Conservation (phyloP, 352 stramenopile genomes). For the Pythium rhizo-oryzae region DNA sequence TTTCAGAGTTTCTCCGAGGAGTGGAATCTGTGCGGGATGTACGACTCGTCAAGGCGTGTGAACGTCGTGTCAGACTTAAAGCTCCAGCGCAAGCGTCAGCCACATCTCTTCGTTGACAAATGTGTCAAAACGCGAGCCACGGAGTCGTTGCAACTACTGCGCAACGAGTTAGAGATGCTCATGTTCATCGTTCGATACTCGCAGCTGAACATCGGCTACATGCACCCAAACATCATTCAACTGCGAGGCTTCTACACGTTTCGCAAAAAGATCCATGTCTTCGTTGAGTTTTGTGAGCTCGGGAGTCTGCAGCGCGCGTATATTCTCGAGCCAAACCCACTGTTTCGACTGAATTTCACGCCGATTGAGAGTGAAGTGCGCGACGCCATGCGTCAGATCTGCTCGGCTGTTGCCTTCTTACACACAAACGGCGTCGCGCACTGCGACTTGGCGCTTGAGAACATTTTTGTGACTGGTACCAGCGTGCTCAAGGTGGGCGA, state of each 20-base stretch:
- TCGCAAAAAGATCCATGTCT: conserved; percentile 51
- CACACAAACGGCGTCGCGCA: conserved; percentile 65
- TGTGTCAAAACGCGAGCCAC: conserved; percentile 43
- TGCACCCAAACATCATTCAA: conserved; percentile 60
- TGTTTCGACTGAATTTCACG: conserved; percentile 41
- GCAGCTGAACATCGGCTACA: conserved; percentile 34
- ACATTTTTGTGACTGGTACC: conserved; percentile 65
- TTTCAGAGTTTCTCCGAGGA: conserved; percentile 58
- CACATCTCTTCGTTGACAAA: conserved; percentile 62
- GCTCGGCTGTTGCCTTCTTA: conserved; percentile 61
- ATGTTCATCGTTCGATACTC: conserved; percentile 53
- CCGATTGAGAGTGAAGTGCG: conserved; percentile 51
- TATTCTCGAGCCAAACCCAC: conserved; percentile 44
- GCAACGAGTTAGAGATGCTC: conserved; percentile 69
- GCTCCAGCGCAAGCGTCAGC: conserved; percentile 47
- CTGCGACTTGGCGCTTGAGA: conserved; percentile 72
- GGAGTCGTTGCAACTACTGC: conserved; percentile 40
- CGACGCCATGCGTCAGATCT: conserved; percentile 83
- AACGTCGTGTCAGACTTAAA: conserved; percentile 59
- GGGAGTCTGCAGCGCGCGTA: conserved; percentile 55
- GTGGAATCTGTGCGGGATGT: conserved; percentile 65
- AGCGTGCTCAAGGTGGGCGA: conserved; percentile 72
- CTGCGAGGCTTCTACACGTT: conserved; percentile 55
- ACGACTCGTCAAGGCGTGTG: conserved; percentile 55
- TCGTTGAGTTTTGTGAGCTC: conserved; percentile 68